Evolutionary conservation across 2,329 filamentous ascomycete species (phyloP).

Genomic region (Dothideomycetidae sp.): DNA sequence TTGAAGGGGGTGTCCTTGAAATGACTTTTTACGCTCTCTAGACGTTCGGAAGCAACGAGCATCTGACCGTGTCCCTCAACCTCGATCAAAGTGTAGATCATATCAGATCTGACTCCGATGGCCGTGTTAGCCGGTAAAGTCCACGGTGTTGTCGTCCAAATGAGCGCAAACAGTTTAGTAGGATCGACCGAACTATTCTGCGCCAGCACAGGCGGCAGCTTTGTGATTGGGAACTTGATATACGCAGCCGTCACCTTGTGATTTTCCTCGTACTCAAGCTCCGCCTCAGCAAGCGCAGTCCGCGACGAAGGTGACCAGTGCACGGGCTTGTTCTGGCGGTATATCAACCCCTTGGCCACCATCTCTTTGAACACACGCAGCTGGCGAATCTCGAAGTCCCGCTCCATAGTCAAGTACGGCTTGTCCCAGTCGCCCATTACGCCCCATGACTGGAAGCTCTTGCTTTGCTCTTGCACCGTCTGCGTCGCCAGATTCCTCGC

Average conservation of each 20-base stretch:
- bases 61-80: slow-evolving; percentile 40
- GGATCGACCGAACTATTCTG: slow-evolving; percentile 24
- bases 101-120: slow-evolving; percentile 62
- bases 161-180: slow-evolving; percentile 56
- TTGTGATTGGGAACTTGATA: slow-evolving; percentile 57
- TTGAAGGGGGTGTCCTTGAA: slow-evolving; percentile 26
- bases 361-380: slow-evolving; percentile 61
- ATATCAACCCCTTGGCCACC: slow-evolving; percentile 57
- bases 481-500: slow-evolving; percentile 52
- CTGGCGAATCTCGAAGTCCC: slow-evolving; percentile 58
- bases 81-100: slow-evolving; percentile 58
- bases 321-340: slow-evolving; percentile 66
- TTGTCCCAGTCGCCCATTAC: slow-evolving; percentile 71
- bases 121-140: slow-evolving; percentile 86
- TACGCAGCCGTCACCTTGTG: slow-evolving; percentile 62
- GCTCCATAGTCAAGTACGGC: slow-evolving; percentile 68
- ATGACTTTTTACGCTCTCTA: slow-evolving; percentile 42
- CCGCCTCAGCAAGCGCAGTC: slow-evolving; percentile 70
- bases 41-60: slow-evolving; percentile 56
- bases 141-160: slow-evolving; percentile 98
- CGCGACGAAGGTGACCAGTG: slow-evolving; percentile 73
- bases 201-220: slow-evolving; percentile 31
- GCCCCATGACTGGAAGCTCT: slow-evolving; percentile 56
- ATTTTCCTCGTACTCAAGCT: slow-evolving; percentile 68
- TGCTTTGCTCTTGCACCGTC: slow-evolving; percentile 60